Percentiles rank a stretch among this genome's conserved stretches.
Evolutionary conservation across 306 rosid species (phyloP).

Genomic region (Dryas octopetala): DNA sequence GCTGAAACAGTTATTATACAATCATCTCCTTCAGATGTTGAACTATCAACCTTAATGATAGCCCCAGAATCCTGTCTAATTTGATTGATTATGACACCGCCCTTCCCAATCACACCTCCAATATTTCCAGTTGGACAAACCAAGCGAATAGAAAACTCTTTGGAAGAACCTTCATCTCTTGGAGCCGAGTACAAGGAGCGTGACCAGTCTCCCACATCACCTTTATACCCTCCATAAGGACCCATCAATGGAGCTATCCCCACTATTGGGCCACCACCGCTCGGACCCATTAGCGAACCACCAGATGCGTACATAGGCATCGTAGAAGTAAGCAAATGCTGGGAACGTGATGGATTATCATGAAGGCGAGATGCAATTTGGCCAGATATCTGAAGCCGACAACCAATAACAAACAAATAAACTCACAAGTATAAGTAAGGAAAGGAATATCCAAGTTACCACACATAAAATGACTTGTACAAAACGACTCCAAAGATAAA

Average conservation of each 20-base stretch:
- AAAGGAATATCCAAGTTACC: neutral
- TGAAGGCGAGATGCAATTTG: conserved; percentile 89
- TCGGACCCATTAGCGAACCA: conserved; percentile 72
- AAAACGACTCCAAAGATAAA: neutral
- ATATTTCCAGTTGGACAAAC: conserved; percentile 85
- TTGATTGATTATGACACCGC: conserved; percentile 89
- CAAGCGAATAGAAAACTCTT: conserved; percentile 81
- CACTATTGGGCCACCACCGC: conserved; percentile 72
- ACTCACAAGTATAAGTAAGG: conserved; percentile 8
- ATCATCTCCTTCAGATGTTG: conserved; percentile 81
- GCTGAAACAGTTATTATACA: conserved; percentile 79
- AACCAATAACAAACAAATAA: conserved; percentile 23
- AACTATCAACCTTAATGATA: conserved; percentile 90
- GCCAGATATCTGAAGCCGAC: conserved; percentile 70
- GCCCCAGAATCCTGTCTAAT: conserved; percentile 96
- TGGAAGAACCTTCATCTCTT: conserved; percentile 76
- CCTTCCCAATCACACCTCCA: conserved; percentile 99
- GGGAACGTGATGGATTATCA: conserved; percentile 89
- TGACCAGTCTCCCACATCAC: conserved; percentile 85
- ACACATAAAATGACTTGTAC: neutral
- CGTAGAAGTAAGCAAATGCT: conserved; percentile 80
- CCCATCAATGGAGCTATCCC: conserved; percentile 82
- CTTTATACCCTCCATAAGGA: conserved; percentile 84
- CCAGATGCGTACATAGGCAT: conserved; percentile 54
- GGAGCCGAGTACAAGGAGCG: conserved; percentile 91